Base-by-base conservation (phyloP, 1,284 basidiomycete species). In the Testicularia cyperi region DNA sequence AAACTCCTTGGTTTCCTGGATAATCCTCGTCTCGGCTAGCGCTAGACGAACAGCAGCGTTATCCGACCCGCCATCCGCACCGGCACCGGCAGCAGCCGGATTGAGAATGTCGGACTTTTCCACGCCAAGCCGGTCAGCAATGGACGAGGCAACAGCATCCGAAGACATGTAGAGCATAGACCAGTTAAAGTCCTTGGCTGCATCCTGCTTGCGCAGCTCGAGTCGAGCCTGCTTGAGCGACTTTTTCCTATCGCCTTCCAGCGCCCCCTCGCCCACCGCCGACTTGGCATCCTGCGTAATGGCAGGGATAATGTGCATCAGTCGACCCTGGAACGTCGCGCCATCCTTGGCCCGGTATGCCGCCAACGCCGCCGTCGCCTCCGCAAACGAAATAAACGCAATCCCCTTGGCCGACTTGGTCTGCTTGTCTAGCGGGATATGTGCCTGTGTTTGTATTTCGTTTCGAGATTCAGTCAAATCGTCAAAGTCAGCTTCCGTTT, bases 131-230 rank as follows among this genome's bases (percentile, higher is more conserved):
- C 89, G 82, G 57, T 86, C 84, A 1, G 90, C 88, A 21, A 92
- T 83, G 4, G 88, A 90, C 2, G 86, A 85, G 1, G 86, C 85
- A 0, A 92, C 89, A 9, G 90, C 89, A 72, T 94, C 90, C 56
- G 87, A 91, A 81, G 95, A 97, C 90, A 97, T 94, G 75, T 94
- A 97, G 54, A 97, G 77, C 81, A 90, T 88, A 33, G 86, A 86
- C 94, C 94, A 98, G 77, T 94, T 95, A 72, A 96, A 92, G 55
- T 90, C 90, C 64, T 86, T 86, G 25, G 86, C 85, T 6, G 87
- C 86, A 20, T 79, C 81, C 13, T 85, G 81, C 75, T 88, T 94
- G 57, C 85, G 81, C 75, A 87, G 86, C 30, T 83, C 78, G 30
- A 78, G 76, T 4, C 78, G 82, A 13, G 83, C 81, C 55, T 82